Base-by-base conservation (phyloP, 768 basidiomycete genomes). In the Boletus reticuloceps region DNA sequence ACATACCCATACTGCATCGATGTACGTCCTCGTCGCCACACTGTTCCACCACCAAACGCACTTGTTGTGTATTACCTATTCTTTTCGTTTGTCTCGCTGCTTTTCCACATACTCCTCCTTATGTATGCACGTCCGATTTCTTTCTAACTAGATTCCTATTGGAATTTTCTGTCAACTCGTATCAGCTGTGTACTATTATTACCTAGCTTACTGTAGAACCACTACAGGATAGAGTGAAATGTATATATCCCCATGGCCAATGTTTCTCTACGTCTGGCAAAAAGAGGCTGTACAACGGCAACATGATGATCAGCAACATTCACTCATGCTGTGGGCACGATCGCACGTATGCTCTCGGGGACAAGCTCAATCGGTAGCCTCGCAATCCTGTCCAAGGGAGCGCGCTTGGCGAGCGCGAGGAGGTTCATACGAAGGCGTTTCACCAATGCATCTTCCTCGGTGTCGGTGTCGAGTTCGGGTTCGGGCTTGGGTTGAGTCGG, bases 391-490 rank as follows among this genome's bases (percentile, higher is more conserved):
- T 89, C 86, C 56, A 90, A 64, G 2, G 90, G 90, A 11, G 88
- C 88, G 7, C 88, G 80, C 65, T 90, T 89, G 53, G 87, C 86
- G 34, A 92, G 75, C 2, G 89, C 88, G 29, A 92, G 77, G 29
- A 92, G 74, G 65, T 89, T 91, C 59, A 91, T 74, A 38, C 89
- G 79, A 47, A 91, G 72, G 50, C 83, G 79, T 51, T 80, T 79
- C 62, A 84, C 46, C 17, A 74, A 60, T 3, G 79, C 75, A 52
- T 85, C 81, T 64, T 86, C 86, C 19, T 58, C 61, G 40, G 8
- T 12, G 4, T 47, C 61, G 39, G 6, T 16, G 6, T 45, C 47
- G 6, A 27, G 50, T 1, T 53, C 50, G 37, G 60, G 16, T 6
- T 51, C 60, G 13, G 14, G 1, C 20, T 53, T 38, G 29, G 42